Percentiles rank a stretch among this genome's conserved stretches.
phyloP scores from a whole-genome alignment of 2,329 filamentous ascomycete species.

The Phialocephala sp. region DNA sequence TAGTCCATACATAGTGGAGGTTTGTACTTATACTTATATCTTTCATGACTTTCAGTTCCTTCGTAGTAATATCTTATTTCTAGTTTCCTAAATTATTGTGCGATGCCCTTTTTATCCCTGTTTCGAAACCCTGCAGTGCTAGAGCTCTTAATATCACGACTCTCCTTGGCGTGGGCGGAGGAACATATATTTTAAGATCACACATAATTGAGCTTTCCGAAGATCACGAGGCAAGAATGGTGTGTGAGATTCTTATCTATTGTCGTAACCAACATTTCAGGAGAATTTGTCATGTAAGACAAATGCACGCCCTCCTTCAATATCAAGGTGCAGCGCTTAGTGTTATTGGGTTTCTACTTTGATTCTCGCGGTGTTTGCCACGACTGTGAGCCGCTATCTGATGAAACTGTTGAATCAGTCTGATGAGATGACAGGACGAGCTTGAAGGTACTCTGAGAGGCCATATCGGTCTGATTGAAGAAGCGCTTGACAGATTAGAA shows the following conservation, averaged over 20 bases:
- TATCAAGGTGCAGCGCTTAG: conserved; percentile 4
- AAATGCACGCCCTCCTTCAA: neutral
- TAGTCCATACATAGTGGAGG: neutral
- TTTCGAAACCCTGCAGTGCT: conserved; percentile 27
- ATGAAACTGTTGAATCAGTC: conserved; percentile 16
- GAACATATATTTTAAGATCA: conserved; percentile 32
- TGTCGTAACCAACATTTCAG: neutral
- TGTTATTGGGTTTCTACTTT: neutral
- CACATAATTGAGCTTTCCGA: conserved; percentile 36
- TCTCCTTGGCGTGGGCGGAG: conserved; percentile 26
- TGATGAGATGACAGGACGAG: conserved; percentile 27
- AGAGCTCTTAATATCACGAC: conserved; percentile 26
- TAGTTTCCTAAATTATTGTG: neutral
- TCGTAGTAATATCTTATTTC: neutral
- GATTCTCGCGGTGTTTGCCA: neutral
- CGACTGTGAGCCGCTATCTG: neutral
- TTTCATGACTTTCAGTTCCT: neutral
- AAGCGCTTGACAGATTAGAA: conserved; percentile 31
- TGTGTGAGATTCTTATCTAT: conserved; percentile 16
- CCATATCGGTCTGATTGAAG: conserved; percentile 34
- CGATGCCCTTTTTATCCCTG: conserved; percentile 29
- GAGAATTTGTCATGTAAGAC: conserved; percentile 10
- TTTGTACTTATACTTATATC: neutral
- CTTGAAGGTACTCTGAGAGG: conserved; percentile 32
- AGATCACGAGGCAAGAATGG: conserved; percentile 36